Evolutionary conservation across 73 alveolate genomes (phyloP), one percentile per base, ranked within the genome.

Genomic region (Paramecium tetraurelia): DNA sequence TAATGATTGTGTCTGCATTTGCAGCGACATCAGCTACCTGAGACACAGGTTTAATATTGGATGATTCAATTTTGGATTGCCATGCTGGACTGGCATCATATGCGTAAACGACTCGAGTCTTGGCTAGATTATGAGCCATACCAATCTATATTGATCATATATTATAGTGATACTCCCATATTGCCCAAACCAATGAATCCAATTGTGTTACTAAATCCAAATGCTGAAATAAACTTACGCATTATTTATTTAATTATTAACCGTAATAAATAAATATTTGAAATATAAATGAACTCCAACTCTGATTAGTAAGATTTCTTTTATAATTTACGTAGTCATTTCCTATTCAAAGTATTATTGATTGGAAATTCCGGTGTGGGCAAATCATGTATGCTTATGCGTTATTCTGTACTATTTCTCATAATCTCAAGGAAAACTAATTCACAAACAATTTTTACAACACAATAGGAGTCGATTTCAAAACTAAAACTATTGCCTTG

Each of bases 321-420:
- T 35, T 31, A 31, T 36, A 31, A 36, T 48, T 44, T 80, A 4
- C 9, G 1, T 43, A 89, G 94, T 83, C 96, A 94, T 53, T 96
- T 94, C 46, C 95, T 96, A 58, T 94, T 94, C 94, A 94, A 94
- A 72, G 95, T 96, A 2, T 85, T 96, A 71, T 85, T 93, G 68
- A 96, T 96, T 59, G 97, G 98, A 35, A 95, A 95, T 85, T 92
- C 97, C 11, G 98, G 98, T 53, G 97, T 94, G 18, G 97, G 97
- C 22, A 94, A 94, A 84, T 83, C 94, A 6, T 94, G 97, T 43
- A 92, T 94, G 84, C 89, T 94, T 80, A 94, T 85, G 95, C 87
- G 95, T 85, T 92, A 92, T 83, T 88, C 94, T 85, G 90, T 75
- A 75, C 20, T 75, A 29, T 21, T 75, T 38, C 16, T 36, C 5